phyloP scores from a whole-genome alignment of 768 basidiomycete genomes.

The Termitomyces sp. region DNA sequence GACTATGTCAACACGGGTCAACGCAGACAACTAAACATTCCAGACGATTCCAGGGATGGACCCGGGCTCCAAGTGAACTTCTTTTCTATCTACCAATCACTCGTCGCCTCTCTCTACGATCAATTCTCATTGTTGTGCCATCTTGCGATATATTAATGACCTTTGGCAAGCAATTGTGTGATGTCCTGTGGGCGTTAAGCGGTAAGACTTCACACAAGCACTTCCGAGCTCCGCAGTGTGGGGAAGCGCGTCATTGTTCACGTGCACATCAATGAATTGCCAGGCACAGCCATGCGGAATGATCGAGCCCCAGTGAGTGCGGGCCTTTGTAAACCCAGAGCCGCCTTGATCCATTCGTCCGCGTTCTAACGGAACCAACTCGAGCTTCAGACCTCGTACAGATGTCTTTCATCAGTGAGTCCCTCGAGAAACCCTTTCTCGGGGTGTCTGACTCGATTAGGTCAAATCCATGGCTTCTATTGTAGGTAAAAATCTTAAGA shows the following conservation, averaged over 20 bases:
- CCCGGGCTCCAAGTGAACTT: not conserved
- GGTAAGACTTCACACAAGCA: not conserved
- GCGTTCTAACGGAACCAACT: not conserved
- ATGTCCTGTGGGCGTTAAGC: not conserved
- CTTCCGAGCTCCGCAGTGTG: not conserved
- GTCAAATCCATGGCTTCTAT: too few species aligned
- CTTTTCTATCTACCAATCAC: not conserved
- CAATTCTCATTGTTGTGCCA: not conserved
- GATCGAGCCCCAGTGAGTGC: not conserved
- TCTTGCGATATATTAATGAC: not conserved
- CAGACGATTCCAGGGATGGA: slow-evolving; percentile 8
- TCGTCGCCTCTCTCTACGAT: not conserved
- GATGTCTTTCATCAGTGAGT: too few species aligned
- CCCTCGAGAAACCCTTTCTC: too few species aligned
- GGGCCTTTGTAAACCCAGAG: not conserved
- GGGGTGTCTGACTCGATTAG: too few species aligned
- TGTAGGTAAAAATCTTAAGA: too few species aligned
- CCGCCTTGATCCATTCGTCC: not conserved
- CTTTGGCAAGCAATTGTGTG: not conserved
- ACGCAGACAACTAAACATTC: slow-evolving; percentile 13
- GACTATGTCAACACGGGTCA: slow-evolving; percentile 15
- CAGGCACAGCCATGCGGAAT: not conserved
- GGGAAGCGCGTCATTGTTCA: slow-evolving; percentile 10
- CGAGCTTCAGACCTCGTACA: not conserved
- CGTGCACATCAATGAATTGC: slow-evolving; percentile 5